Evolutionary conservation across 148 eudicot genomes (phyloP).

Genomic region (Fagopyrum homotropicum): DNA sequence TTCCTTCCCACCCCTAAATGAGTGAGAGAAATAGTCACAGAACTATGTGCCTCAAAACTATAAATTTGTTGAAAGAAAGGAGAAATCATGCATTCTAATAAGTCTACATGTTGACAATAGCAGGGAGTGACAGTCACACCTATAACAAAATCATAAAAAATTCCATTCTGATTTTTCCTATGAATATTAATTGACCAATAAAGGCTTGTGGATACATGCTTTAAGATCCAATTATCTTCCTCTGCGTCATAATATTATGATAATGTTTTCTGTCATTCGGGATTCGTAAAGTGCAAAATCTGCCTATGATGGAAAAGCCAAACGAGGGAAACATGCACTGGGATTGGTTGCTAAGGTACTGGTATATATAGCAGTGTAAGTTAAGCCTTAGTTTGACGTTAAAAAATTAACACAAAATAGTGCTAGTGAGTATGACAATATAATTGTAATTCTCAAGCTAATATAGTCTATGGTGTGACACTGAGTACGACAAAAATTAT

Average conservation of each 20-base stretch:
- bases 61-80: not conserved
- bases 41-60: not conserved
- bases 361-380: not conserved
- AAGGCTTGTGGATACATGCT: not conserved
- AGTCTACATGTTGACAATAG: not conserved
- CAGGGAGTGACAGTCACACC: not conserved
- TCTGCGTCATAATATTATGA: not conserved
- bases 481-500: not conserved
- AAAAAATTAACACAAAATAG: not conserved
- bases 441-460: not conserved
- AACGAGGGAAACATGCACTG: not conserved
- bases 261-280: not conserved
- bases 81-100: not conserved
- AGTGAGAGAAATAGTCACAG: not conserved
- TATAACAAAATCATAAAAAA: not conserved
- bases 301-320: not conserved
- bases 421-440: not conserved
- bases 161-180: not conserved
- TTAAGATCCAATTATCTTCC: not conserved
- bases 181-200: not conserved
- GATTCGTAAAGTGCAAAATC: not conserved
- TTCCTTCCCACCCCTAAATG: not conserved
- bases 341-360: not conserved
- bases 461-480: not conserved
- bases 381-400: not conserved